Evolutionary conservation across 495 filamentous ascomycete species (phyloP).

Genomic region (Penicillium coprophilum): DNA sequence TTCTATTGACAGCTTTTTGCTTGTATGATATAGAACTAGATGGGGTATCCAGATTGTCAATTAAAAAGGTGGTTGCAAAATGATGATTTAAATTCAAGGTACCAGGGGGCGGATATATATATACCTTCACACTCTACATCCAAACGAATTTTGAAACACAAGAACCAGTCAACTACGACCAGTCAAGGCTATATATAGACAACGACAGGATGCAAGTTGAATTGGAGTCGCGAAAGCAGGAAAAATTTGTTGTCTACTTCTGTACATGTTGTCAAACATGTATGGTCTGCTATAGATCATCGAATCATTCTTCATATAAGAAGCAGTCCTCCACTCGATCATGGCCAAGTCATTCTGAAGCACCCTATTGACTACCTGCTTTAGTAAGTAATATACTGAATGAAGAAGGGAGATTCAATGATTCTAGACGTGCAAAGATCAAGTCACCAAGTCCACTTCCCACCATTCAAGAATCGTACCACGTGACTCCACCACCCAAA

Average conservation of each 20-base stretch:
- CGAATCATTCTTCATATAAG: neutral
- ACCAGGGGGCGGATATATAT: neutral
- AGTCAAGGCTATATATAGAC: neutral
- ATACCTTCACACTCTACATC: neutral
- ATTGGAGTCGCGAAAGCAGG: neutral
- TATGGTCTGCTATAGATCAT: neutral
- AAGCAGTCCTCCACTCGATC: neutral
- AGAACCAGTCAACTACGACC: neutral
- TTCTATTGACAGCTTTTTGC: neutral
- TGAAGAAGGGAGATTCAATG: neutral
- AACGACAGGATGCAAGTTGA: neutral
- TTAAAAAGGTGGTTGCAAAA: neutral
- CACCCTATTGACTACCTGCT: too few relatives aligned
- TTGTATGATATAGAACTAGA: neutral
- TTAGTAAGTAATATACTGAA: neutral
- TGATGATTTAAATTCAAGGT: neutral
- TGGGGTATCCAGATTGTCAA: neutral
- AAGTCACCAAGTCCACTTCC: neutral
- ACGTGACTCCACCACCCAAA: constrained; percentile 12
- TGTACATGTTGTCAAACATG: neutral
- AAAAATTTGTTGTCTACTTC: neutral
- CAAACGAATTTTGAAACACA: neutral
- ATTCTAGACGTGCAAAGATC: neutral
- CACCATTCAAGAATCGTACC: neutral
- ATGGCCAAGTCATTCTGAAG: neutral